Conservation (phyloP, 495 filamentous ascomycete genomes). For the Hypoxylon perforatum region DNA sequence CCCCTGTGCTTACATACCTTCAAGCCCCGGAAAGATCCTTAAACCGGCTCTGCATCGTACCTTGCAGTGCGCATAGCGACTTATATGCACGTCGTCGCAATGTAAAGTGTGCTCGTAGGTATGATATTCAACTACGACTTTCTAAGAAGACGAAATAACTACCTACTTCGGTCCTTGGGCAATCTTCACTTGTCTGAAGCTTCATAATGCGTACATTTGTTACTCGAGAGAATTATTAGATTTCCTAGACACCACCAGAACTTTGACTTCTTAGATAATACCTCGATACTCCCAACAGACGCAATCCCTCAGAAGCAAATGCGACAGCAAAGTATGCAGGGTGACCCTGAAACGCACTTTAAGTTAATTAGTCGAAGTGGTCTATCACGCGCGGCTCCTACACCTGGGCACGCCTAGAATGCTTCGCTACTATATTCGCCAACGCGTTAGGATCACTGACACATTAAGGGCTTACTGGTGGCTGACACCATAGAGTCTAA, state of each 20-base stretch:
- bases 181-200: too few relatives aligned
- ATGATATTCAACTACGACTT: too few relatives aligned
- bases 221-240: background rate
- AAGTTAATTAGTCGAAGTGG: conserved; percentile 9
- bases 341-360: conserved; percentile 32
- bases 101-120: conserved; percentile 1
- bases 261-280: too few relatives aligned
- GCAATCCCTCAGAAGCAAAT: conserved; percentile 26
- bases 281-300: background rate
- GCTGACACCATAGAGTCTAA: background rate
- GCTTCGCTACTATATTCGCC: conserved; percentile 1
- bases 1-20: conserved; percentile 16
- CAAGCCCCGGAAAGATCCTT: conserved; percentile 23
- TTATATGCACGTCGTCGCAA: conserved; percentile 26
- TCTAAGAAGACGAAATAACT: too few relatives aligned
- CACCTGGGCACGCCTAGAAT: conserved; percentile 6
- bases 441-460: background rate
- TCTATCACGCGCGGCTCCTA: conserved; percentile 3
- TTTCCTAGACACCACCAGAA: background rate
- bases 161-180: too few relatives aligned
- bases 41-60: conserved; percentile 28
- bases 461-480: background rate
- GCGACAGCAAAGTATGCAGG: conserved; percentile 34
- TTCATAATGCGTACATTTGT: too few relatives aligned
- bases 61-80: conserved; percentile 42